These are phyloP conservation scores for Lichtheimia ramosa DNA, from an alignment of 371 early-diverging fungal genomes.

Conservation along the genomic window DNA sequence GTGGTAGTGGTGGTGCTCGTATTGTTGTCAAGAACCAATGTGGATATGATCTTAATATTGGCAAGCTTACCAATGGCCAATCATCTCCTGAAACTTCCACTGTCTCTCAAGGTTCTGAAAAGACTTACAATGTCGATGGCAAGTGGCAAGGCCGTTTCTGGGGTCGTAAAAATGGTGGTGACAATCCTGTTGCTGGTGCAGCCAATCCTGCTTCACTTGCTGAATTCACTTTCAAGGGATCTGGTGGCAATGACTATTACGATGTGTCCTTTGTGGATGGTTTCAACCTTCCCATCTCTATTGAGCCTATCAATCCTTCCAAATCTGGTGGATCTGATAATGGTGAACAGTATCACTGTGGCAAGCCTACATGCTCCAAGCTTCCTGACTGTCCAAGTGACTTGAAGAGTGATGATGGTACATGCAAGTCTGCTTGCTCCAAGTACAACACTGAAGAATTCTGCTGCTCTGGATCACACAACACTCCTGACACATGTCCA, in stretches of 20 bases:
- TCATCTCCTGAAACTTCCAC: no score
- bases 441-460: slow-evolving; percentile 25
- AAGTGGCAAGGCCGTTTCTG: no score
- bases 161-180: no score
- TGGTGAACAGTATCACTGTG: slow-evolving; percentile 21
- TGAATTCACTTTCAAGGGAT: no score
- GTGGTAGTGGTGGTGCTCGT: no score
- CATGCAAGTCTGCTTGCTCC: slow-evolving; percentile 40
- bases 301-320: slow-evolving; percentile 18
- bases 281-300: slow-evolving; percentile 35
- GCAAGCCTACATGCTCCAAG: slow-evolving; percentile 22
- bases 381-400: slow-evolving; percentile 33
- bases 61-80: no score
- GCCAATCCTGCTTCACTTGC: no score
- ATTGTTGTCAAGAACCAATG: no score
- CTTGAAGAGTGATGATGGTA: slow-evolving; percentile 20
- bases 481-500: slow-evolving; percentile 27
- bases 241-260: slow-evolving; percentile 43
- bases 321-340: slow-evolving; percentile 11
- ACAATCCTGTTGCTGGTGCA: no score
- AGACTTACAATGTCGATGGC: no score
- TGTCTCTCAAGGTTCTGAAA: no score
- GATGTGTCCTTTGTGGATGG: slow-evolving; percentile 50
- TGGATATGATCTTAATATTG: no score
- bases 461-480: slow-evolving; percentile 34